Evolutionary conservation across 352 stramenopile genomes (phyloP), one percentile per base, ranked within the genome.

Genomic region (Globisporangium recalcitrans): DNA sequence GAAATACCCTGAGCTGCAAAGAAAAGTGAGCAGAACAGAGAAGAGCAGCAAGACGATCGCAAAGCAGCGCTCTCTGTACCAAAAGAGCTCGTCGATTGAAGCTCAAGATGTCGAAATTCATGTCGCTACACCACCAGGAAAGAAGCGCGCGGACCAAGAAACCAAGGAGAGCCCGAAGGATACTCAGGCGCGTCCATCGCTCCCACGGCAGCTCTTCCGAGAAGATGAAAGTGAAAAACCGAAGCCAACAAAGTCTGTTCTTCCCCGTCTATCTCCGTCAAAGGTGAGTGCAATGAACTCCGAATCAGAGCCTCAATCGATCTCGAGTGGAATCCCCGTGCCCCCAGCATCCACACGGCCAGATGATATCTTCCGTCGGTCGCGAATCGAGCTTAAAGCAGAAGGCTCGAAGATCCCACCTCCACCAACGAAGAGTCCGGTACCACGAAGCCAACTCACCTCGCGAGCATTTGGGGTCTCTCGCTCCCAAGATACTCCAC

Each of bases 1-100:
- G 13, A 85, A 78, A 47, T 58, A 71, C 38, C 67, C 74, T 4
- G 70, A 83, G 14, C 44, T 82, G 32, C 44, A 58, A n/a, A 65
- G 70, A 16, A 49, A 65, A 59, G 3, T 27, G 10, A 13, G 9
- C 3, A 38, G 13, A 32, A 24, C 36, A 26, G 52, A 48, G 9
- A 32, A 19, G 19, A 63, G 34, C 13, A 26, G 19, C 42, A 71
- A 70, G 44, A 52, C 27, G 24, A 32, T 67, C 16, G 52, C 60
- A 38, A 60, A 67, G 38, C 68, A 65, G 27, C 72, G 72, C 14
- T 38, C 62, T 29, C 55, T 58, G 27, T 67, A 71, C 7, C 56
- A 49, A n/a, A 80, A 72, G 59, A 73, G 27, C 64, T 26, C 62
- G 52, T 62, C 62, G 34, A 16, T 59, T 59, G 40, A 52, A 16